Conservation (phyloP, 2,329 filamentous ascomycete species). For the Aspergillus clavatus region DNA sequence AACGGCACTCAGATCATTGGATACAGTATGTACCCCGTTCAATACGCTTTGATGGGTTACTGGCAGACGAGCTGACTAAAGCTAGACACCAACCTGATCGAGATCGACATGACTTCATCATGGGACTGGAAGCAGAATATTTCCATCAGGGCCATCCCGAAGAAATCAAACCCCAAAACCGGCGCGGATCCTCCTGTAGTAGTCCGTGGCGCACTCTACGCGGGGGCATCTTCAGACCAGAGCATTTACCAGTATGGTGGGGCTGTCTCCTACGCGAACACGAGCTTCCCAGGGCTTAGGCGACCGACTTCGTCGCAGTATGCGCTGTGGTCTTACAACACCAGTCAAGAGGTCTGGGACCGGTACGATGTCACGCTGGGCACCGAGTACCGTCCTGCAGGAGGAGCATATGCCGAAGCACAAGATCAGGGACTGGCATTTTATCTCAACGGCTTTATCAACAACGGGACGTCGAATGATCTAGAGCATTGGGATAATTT, state of each 20-base stretch:
- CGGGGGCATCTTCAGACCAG: slow-evolving; percentile 16
- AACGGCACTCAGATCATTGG: slow-evolving; percentile 21
- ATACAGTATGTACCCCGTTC: slow-evolving; percentile 19
- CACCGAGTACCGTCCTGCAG: slow-evolving; percentile 25
- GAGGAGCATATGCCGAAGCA: slow-evolving; percentile 37
- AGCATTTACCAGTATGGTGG: slow-evolving; percentile 32
- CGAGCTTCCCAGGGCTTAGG: slow-evolving; percentile 26
- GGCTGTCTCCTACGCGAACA: slow-evolving; percentile 25
- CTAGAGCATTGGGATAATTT: slow-evolving; percentile 12
- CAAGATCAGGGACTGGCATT: slow-evolving; percentile 35
- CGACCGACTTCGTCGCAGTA: slow-evolving; percentile 21
- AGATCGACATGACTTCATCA: slow-evolving; percentile 24
- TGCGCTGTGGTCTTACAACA: slow-evolving; percentile 30
- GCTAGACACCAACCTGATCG: slow-evolving; percentile 24
- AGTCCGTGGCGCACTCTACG: slow-evolving; percentile 26
- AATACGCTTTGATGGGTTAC: neutral
- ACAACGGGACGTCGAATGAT: slow-evolving; percentile 30
- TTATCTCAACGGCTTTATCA: slow-evolving; percentile 39
- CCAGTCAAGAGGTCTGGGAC: slow-evolving; percentile 17
- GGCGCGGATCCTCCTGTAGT: slow-evolving; percentile 21
- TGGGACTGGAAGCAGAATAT: slow-evolving; percentile 30
- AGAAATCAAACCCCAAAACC: slow-evolving; percentile 17
- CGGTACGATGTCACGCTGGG: slow-evolving; percentile 23
- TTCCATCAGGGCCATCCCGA: slow-evolving; percentile 19
- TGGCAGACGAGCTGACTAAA: neutral